phyloP scores from a whole-genome alignment of 2,329 filamentous ascomycete species.

The Botryosphaeria dothidea region DNA sequence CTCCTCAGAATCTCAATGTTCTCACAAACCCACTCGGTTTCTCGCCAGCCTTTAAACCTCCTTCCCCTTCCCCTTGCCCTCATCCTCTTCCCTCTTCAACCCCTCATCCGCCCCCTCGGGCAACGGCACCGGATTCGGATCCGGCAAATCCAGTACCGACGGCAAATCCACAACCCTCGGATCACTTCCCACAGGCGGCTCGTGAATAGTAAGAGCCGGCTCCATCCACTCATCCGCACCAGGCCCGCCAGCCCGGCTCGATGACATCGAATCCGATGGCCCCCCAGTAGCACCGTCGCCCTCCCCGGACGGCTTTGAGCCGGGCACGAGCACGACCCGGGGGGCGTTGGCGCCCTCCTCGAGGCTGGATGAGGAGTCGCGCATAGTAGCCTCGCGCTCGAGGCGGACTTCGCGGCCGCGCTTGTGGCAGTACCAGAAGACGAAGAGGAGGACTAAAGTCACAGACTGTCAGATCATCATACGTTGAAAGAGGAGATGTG shows the following conservation, averaged over 20 bases:
- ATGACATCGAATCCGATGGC: conserved; percentile 18
- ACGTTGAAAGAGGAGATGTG: neutral
- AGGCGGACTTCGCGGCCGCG: conserved; percentile 84
- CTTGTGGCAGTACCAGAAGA: conserved; percentile 98
- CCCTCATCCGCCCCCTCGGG: conserved; percentile 15
- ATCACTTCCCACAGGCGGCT: conserved; percentile 22
- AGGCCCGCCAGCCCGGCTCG: neutral
- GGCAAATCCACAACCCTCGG: conserved; percentile 36
- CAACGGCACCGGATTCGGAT: conserved; percentile 27
- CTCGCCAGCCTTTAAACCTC: neutral
- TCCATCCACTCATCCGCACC: conserved; percentile 4
- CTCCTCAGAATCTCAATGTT: neutral
- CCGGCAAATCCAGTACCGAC: conserved; percentile 37
- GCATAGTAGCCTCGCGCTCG: conserved; percentile 55
- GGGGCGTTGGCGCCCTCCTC: conserved; percentile 25
- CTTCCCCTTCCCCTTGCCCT: neutral
- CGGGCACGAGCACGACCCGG: conserved; percentile 20
- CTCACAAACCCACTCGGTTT: too few species aligned
- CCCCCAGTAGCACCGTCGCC: neutral
- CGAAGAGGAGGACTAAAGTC: conserved; percentile 73
- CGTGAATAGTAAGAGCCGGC: conserved; percentile 34
- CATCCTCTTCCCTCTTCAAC: neutral
- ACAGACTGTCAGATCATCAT: neutral
- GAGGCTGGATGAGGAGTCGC: conserved; percentile 25
- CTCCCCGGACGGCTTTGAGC: neutral